Evolutionary conservation across 1,139 yeast genomes (phyloP), one percentile per base, ranked within the genome.

Genomic region (Scheffersomyces illinoinensis): DNA sequence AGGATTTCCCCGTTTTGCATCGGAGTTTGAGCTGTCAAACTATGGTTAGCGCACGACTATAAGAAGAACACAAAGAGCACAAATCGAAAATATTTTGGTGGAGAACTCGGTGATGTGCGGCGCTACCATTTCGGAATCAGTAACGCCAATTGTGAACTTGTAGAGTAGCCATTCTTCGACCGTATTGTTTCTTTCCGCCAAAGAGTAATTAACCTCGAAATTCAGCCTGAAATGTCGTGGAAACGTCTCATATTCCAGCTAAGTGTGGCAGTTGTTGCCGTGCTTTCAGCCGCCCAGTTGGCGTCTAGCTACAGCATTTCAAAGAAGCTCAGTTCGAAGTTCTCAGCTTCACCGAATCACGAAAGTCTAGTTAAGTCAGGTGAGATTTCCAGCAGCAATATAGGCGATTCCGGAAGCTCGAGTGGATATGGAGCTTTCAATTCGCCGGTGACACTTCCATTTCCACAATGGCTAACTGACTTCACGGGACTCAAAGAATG

Each of bases 401-500:
- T 24, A 17, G 51, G 7, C 19, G 51, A 48, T 2, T 7, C 17
- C 18, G 51, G 51, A 19, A 26, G 51, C 4, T 48, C 51, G 8
- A 48, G 14, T 4, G 51, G 20, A 14, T 10, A 20, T 12, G 24
- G 26, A 19, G 51, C 51, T 7, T 48, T 48, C 18, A 48, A 48
- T 24, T 48, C 51, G 21, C 51, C 51, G n/a, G 51, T 48, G 21
- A 53, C 58, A 33, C 64, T 73, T 47, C 88, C 91, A 0, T 87
- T 93, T 63, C 98, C 98, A 0, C 62, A 78, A 51, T 93, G 98
- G 98, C 81, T 93, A 48, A 67, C 80, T 1, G 89, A 85, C 10
- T 83, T 91, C 63, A 92, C 97, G 0, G 93, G 93, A 0, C 70
- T 91, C 55, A 74, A 67, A 0, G 82, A 82, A 58, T 93, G 98